Conservation (phyloP, 345 rosid genomes). For the Brassica carinata region DNA sequence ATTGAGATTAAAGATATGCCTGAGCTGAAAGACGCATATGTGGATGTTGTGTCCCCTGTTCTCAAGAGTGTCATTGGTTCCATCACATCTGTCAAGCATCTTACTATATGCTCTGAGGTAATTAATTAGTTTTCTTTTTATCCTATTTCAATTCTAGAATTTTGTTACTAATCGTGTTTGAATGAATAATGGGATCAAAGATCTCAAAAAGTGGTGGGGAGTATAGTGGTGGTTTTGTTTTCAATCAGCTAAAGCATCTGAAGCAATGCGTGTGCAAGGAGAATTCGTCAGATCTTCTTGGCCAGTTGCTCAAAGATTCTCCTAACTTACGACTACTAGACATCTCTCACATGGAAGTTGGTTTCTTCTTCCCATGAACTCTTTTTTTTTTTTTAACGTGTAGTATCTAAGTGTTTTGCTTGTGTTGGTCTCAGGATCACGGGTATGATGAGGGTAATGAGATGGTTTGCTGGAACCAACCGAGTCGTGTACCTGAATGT, state of each 20-base stretch:
- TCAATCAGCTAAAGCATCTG: not conserved
- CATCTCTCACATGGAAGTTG: not conserved
- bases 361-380: not conserved
- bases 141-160: not conserved
- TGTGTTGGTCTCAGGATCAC: not conserved
- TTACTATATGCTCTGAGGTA: not conserved
- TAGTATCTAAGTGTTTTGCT: not conserved
- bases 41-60: fast-evolving
- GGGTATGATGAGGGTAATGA: fast-evolving
- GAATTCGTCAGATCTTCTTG: not conserved
- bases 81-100: not conserved
- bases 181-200: too few species aligned
- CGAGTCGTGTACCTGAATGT: not conserved
- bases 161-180: too few species aligned
- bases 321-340: not conserved
- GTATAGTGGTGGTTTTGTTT: not conserved
- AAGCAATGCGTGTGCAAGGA: not conserved
- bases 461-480: not conserved
- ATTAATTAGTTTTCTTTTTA: not conserved
- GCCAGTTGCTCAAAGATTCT: not conserved
- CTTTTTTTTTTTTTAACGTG: not conserved
- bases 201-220: not conserved
- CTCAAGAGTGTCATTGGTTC: not conserved
- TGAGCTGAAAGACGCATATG: not conserved
- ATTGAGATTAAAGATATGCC: not conserved